Evolutionary conservation across 1,284 basidiomycete species (phyloP).

Genomic region (Polyporus tsugae): DNA sequence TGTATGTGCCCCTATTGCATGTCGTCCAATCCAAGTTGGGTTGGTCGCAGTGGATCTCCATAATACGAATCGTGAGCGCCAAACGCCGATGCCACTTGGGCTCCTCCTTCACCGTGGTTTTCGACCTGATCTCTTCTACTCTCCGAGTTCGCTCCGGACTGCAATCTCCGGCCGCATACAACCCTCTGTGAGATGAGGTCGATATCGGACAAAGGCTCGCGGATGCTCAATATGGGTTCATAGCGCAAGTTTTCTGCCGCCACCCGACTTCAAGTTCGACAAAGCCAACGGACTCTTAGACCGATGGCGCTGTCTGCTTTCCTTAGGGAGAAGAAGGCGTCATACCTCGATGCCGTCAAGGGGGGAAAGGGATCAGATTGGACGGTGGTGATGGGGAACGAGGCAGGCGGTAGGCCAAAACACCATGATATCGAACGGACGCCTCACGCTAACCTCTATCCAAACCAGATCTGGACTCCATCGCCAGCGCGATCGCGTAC

Average conservation of each 20-base stretch:
- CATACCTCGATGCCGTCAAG: constrained; percentile 54
- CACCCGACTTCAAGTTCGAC: not conserved
- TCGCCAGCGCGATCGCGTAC: constrained; percentile 85
- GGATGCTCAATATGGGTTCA: constrained; percentile 23
- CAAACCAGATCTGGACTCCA: constrained; percentile 82
- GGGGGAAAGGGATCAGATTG: constrained; percentile 62
- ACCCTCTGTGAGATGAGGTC: constrained; percentile 16
- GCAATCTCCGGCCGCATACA: not conserved
- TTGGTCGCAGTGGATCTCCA: not conserved
- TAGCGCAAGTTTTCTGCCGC: constrained; percentile 17
- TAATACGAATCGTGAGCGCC: not conserved
- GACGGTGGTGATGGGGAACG: constrained; percentile 91
- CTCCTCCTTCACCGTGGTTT: not conserved
- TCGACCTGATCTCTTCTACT: not conserved
- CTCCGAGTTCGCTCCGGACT: not conserved
- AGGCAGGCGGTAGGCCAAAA: constrained; percentile 80
- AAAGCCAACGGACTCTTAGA: not conserved
- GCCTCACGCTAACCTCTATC: constrained; percentile 5
- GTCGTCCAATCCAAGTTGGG: not conserved
- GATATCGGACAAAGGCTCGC: not conserved
- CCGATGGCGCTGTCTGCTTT: constrained; percentile 24
- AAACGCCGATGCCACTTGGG: constrained; percentile 2
- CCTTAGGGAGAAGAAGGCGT: constrained; percentile 45
- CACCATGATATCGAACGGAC: not conserved
- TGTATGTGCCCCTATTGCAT: not conserved